phyloP scores from a whole-genome alignment of 73 alveolate genomes.

The Stentor coeruleus region DNA sequence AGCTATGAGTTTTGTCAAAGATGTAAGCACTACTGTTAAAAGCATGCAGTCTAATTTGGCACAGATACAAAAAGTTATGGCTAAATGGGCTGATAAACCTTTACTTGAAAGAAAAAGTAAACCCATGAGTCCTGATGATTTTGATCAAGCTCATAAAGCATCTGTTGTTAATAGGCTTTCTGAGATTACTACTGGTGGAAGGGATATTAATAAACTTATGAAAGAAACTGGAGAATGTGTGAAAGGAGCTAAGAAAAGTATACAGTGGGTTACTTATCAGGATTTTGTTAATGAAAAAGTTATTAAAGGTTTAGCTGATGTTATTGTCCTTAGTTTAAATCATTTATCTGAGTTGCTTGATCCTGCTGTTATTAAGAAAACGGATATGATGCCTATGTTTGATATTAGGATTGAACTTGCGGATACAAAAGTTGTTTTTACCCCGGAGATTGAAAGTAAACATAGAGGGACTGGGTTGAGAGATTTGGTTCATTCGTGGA shows the following conservation, averaged over 20 bases:
- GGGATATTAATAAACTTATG: slow-evolving; percentile 68
- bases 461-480: slow-evolving; percentile 74
- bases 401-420: slow-evolving; percentile 74
- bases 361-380: slow-evolving; percentile 56
- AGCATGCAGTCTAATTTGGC: slow-evolving; percentile 77
- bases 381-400: slow-evolving; percentile 65
- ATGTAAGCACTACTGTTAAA: slow-evolving; percentile 69
- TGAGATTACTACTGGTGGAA: slow-evolving; percentile 73
- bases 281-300: slow-evolving; percentile 79
- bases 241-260: slow-evolving; percentile 70
- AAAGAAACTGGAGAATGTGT: slow-evolving; percentile 84
- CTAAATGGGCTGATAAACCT: slow-evolving; percentile 63
- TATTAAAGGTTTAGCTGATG: slow-evolving; percentile 74
- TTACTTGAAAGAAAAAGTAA: slow-evolving; percentile 80
- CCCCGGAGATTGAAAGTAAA: slow-evolving; percentile 78
- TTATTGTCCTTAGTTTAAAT: slow-evolving; percentile 54
- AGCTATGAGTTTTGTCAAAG: slow-evolving; percentile 76
- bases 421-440: slow-evolving; percentile 55
- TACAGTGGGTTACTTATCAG: slow-evolving; percentile 70
- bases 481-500: slow-evolving; percentile 87
- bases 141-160: slow-evolving; percentile 82
- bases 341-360: slow-evolving; percentile 64
- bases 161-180: slow-evolving; percentile 57
- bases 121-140: slow-evolving; percentile 96
- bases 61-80: slow-evolving; percentile 61